Conservation (phyloP, 2,329 filamentous ascomycete genomes). For the Hypoxylon sp. region DNA sequence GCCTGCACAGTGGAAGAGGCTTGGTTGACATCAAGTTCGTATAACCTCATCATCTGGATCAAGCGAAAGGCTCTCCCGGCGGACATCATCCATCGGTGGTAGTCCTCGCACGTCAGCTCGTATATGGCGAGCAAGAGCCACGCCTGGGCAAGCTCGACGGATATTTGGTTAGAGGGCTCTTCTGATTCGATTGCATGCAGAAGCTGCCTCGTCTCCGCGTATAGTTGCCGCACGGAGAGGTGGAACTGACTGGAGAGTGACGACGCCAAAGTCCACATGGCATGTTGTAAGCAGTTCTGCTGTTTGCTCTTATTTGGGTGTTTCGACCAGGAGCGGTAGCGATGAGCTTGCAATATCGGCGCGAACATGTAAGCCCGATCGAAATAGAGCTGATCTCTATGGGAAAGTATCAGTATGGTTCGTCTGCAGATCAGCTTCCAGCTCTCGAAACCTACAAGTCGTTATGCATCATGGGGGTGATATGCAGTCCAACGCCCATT, state of each 20-base stretch:
- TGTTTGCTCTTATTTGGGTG: constrained; percentile 28
- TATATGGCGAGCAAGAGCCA: constrained; percentile 26
- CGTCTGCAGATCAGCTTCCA: neutral
- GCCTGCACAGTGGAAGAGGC: neutral
- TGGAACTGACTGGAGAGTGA: constrained; percentile 43
- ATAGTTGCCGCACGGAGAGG: constrained; percentile 29
- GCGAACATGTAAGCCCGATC: constrained; percentile 43
- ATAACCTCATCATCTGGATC: constrained; percentile 20
- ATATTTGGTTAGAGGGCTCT: neutral
- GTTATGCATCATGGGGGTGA: constrained; percentile 4
- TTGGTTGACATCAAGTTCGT: neutral
- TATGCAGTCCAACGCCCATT: neutral
- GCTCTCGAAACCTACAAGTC: neutral
- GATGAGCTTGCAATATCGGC: constrained; percentile 41
- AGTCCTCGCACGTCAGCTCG: constrained; percentile 18
- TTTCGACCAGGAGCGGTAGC: constrained; percentile 37
- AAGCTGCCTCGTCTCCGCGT: constrained; percentile 39
- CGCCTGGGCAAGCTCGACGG: constrained; percentile 20
- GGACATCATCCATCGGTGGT: constrained; percentile 17
- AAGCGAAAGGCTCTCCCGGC: constrained; percentile 23
- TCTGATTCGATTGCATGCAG: constrained; percentile 38
- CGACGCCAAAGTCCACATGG: constrained; percentile 46
- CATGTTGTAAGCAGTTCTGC: constrained; percentile 40
- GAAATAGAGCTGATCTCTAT: constrained; percentile 37
- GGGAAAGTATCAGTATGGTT: neutral